Base-by-base conservation (phyloP, 331 rosid species). In the Malus hybrid region DNA sequence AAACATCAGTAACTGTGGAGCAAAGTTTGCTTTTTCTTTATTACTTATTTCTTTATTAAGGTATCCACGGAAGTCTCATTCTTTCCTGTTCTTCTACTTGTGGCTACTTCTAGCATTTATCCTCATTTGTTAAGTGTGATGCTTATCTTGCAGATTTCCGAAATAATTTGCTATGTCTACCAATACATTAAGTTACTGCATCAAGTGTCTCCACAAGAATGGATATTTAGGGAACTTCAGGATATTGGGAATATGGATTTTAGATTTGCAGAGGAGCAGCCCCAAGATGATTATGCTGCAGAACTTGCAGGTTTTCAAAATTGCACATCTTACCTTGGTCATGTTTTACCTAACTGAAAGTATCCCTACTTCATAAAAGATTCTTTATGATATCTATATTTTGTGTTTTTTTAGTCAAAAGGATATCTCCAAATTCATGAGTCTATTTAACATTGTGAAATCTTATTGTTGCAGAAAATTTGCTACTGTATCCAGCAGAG, bases 261-360 rank as follows among this genome's bases (percentile, higher is more conserved):
- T 84, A 87, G 89, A 87, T 94, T 92, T 79, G 97, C 88, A 10
- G 99, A 94, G 88, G 99, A 94, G 87, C 92, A 92, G 63, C 99
- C 97, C 57, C 97, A 87, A 81, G 99, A 94, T 86, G 99, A 94
- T 83, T 94, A 94, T 84, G 97, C 99, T 80, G 89, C 96, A 33
- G 96, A 90, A 79, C 99, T 94, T 76, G 84, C 99, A 89, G 99
- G 97, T 92, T 72, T 76, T 69, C 31, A 29, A 46, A 13, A 34
- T 24, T 39, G 10, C 29, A 67, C 13, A 42, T 73, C 50, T 22
- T 67, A 24, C 33, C 16, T 46, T 15, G 61, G 19, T 28, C 15
- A 71, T 39, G 10, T 55, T 63, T 59, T n/a, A 67, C 39, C 31
- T 5, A 20, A 66, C 18, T 18, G 34, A 13, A 44, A 72, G 12